These are phyloP conservation scores for Exophiala bonariae DNA, from an alignment of 2,329 filamentous ascomycete genomes.

Conservation along the genomic window DNA sequence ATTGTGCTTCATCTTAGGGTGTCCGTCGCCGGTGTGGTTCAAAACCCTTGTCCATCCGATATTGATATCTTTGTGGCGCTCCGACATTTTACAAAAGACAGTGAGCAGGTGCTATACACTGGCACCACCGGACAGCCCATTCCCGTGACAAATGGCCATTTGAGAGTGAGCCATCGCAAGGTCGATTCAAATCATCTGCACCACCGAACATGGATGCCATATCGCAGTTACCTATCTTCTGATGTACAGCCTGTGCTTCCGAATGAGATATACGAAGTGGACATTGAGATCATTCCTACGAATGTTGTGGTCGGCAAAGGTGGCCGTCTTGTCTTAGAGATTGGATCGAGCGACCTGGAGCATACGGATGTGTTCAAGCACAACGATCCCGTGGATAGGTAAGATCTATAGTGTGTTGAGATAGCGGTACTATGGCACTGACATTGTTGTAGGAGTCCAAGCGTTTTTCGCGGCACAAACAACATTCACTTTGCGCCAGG, in stretches of 20 bases:
- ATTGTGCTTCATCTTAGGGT: conserved; percentile 64
- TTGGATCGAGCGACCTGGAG: conserved; percentile 49
- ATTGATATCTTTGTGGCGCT: conserved; percentile 57
- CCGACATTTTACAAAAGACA: conserved; percentile 48
- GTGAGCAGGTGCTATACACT: conserved; percentile 56
- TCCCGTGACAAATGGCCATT: conserved; percentile 55
- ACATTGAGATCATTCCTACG: conserved; percentile 42
- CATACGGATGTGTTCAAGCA: conserved; percentile 51
- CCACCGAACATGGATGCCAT: conserved; percentile 46
- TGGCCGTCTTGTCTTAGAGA: conserved; percentile 28
- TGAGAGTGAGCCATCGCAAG: conserved; percentile 51
- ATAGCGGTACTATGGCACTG: not conserved
- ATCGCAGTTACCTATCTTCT: conserved; percentile 50
- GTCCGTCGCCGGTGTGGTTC: conserved; percentile 47
- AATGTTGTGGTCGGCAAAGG: conserved; percentile 36
- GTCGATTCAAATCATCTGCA: conserved; percentile 43
- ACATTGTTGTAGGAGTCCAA: not conserved
- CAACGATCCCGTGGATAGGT: conserved; percentile 37
- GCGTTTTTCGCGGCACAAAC: not conserved
- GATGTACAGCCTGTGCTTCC: conserved; percentile 49
- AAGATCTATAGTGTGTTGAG: not conserved
- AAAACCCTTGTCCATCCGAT: conserved; percentile 47
- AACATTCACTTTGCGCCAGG: not conserved
- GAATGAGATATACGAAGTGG: conserved; percentile 50
- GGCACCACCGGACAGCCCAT: conserved; percentile 56